Conservation (phyloP, 352 stramenopile species). For the Pythium grandisporangium region DNA sequence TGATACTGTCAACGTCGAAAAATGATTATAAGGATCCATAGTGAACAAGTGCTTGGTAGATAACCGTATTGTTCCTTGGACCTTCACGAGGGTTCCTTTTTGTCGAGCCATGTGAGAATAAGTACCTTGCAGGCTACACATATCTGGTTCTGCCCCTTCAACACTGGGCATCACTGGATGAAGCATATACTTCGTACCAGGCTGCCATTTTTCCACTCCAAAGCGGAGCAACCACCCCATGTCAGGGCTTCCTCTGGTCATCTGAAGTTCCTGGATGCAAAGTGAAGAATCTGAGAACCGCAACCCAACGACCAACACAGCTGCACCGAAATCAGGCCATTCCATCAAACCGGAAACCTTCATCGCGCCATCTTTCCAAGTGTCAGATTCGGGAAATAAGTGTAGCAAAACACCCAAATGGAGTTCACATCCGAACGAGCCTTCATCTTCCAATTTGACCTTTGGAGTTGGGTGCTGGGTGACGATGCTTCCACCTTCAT, state of each 20-base stretch:
- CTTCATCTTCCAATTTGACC: constrained; percentile 62
- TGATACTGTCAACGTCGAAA: constrained; percentile 68
- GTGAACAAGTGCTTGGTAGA: constrained; percentile 77
- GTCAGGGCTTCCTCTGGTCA: constrained; percentile 71
- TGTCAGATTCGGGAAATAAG: constrained; percentile 24
- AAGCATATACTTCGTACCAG: constrained; percentile 78
- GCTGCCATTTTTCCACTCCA: constrained; percentile 80
- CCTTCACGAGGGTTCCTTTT: constrained; percentile 50
- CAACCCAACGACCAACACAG: constrained; percentile 51
- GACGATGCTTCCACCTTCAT: constrained; percentile 67
- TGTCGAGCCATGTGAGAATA: constrained; percentile 47
- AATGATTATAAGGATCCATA: constrained; percentile 74
- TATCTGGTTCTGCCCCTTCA: constrained; percentile 3
- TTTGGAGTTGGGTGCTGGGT: constrained; percentile 62
- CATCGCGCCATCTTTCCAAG: not conserved
- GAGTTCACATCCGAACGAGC: constrained; percentile 61
- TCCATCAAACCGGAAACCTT: constrained; percentile 67
- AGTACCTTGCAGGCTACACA: constrained; percentile 36
- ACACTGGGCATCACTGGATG: constrained; percentile 7
- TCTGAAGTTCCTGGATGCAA: constrained; percentile 70
- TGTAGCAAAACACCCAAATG: constrained; percentile 77
- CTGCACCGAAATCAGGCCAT: constrained; percentile 77
- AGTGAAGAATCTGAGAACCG: constrained; percentile 45
- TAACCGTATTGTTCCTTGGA: constrained; percentile 50
- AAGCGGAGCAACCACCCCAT: constrained; percentile 87